Evolutionary conservation across 768 basidiomycete species (phyloP).

Genomic region (Russula vinacea): DNA sequence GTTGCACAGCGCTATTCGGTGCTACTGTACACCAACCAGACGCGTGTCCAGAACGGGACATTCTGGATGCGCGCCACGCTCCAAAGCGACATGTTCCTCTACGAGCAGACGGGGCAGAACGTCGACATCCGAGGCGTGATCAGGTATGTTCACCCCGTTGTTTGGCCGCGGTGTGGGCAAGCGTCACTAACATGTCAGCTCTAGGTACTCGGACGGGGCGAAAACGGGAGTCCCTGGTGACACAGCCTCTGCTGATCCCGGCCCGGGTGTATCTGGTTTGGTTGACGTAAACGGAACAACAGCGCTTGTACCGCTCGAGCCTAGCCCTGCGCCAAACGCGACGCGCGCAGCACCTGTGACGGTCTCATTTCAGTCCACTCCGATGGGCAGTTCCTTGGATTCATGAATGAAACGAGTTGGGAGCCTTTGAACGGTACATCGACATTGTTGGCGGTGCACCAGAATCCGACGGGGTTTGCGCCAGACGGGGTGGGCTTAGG

Average conservation of each 20-base stretch:
- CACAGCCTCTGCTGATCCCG: conserved; percentile 20
- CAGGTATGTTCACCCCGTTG: background rate
- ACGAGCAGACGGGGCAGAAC: conserved; percentile 25
- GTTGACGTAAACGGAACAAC: conserved; percentile 17
- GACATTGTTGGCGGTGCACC: conserved; percentile 22
- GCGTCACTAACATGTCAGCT: background rate
- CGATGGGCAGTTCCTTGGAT: conserved; percentile 21
- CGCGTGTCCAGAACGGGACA: conserved; percentile 36
- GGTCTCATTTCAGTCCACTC: conserved; percentile 18
- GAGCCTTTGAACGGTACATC: conserved; percentile 18
- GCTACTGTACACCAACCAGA: conserved; percentile 43
- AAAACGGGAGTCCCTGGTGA: conserved; percentile 16
- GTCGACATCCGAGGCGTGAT: conserved; percentile 26
- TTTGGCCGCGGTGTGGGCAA: background rate
- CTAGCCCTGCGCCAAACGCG: conserved; percentile 9
- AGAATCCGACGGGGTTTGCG: conserved; percentile 3
- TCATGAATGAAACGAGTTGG: conserved; percentile 27
- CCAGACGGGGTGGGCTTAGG: conserved; percentile 1
- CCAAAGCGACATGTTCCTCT: conserved; percentile 39
- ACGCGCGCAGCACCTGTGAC: conserved; percentile 13
- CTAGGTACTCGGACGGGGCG: conserved; percentile 22
- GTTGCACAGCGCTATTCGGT: conserved; percentile 54
- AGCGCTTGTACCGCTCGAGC: conserved; percentile 12
- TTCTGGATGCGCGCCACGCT: conserved; percentile 44
- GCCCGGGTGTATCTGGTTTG: conserved; percentile 11